phyloP scores from a whole-genome alignment of 225 moss, liverwort and hornwort species.

The Neckera pumila region DNA sequence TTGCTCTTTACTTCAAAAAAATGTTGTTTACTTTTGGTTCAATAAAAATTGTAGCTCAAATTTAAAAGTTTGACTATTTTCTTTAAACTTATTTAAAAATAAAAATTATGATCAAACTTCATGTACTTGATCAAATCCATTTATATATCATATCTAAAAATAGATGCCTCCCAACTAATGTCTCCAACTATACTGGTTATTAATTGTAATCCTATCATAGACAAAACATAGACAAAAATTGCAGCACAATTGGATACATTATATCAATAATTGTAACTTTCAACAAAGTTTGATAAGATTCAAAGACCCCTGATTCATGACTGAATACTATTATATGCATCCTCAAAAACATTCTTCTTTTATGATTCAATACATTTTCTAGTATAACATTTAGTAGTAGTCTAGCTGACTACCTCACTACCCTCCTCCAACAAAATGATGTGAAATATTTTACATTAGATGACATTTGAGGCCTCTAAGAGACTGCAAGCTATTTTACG shows the following conservation, averaged over 20 bases:
- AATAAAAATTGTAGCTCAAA: not conserved
- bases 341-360: not conserved
- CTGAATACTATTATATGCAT: not conserved
- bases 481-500: no score
- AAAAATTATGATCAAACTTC: not conserved
- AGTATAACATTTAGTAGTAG: no score
- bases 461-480: no score
- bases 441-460: no score
- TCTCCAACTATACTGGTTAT: not conserved
- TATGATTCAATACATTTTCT: accelerated
- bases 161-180: not conserved
- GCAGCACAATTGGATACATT: not conserved
- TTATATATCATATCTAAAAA: not conserved
- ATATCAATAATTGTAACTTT: not conserved
- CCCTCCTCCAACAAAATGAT: no score
- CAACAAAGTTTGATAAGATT: not conserved
- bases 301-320: not conserved
- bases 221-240: not conserved
- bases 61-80: not conserved
- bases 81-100: not conserved
- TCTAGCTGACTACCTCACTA: no score
- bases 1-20: not conserved
- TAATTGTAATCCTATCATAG: not conserved
- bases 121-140: not conserved
- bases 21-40: not conserved